Evolutionary conservation across 306 rosid genomes (phyloP), one percentile per base, ranked within the genome.

Genomic region (Fagus crenata): DNA sequence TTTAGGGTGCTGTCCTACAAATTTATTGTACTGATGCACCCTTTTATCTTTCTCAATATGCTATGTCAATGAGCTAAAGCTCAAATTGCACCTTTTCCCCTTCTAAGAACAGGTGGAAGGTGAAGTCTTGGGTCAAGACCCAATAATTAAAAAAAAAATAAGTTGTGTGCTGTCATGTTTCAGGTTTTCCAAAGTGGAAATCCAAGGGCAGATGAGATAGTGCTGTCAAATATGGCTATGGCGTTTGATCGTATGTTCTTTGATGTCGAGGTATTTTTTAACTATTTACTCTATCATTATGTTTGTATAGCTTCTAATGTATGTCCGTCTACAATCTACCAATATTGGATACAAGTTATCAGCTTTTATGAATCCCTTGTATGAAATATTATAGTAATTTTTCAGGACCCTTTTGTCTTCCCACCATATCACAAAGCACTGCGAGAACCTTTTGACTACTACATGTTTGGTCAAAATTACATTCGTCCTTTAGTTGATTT

Each of bases 401-500:
- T 85, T 84, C 91, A 96, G 99, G 99, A 96, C 46, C 97, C 99
- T 61, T 96, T 88, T 89, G 89, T 82, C 84, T 96, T 96, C 85
- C 65, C 87, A 75, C 86, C 99, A 76, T 67, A 85, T 81, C 99
- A 96, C 91, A 91, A 89, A 81, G 99, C 98, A 72, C 75, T 91
- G 82, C 87, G 99, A 78, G 91, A 89, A 82, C 99, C 99, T 78
- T 96, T 89, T 87, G 99, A 96, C 89, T 96, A 96, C 89, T 96
- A 89, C 81, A 79, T 53, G 79, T 91, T 96, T 75, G 99, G 99
- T 69, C 99, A 96, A 81, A 91, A 89, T 80, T 96, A 92, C 82
- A 85, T 96, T 67, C 97, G 97, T 74, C 99, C 99, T 59, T 79
- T 96, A 79, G 84, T 92, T 78, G 97, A 96, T 89, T 92, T 86